Base-by-base conservation (phyloP, 1,284 basidiomycete species). In the Tranzscheliella williamsii region DNA sequence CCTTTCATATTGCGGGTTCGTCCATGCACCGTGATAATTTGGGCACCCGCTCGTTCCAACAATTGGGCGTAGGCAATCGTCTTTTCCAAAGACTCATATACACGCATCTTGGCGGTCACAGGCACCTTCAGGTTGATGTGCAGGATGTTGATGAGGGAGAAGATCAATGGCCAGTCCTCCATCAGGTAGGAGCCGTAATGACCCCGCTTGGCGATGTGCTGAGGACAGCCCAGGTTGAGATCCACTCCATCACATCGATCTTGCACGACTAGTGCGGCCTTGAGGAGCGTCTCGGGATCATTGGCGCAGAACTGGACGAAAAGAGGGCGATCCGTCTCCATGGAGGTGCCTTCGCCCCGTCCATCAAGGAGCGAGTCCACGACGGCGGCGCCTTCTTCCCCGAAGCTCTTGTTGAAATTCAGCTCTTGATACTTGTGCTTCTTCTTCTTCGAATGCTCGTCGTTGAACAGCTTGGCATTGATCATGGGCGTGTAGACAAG, bases 401-500 rank as follows among this genome's bases (percentile, higher is more conserved):
- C 49, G 13, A 40, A 36, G 9, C 51, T 41, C 29, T 54, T 42
- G 46, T 70, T 67, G 36, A 74, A 74, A 30, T 55, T 54, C 24
- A 50, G 48, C 21, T 62, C 56, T 23, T 58, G 42, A 22, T 63
- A 60, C 17, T 61, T 55, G 37, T 40, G 42, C 38, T 58, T 66
- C 26, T 41, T 64, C 53, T 61, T 70, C 29, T 48, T 65, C 50
- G 24, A 42, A 26, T 20, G 31, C 32, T 52, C 60, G 42, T 54
- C 61, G 37, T 82, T 80, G 65, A 89, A 96, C 76, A 91, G 85
- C 83, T 89, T 90, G 41, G 92, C 89, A 69, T 95, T 91, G 74
- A 98, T 96, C 94, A 98, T 98, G 5, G 94, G 94, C 1, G 92
- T 92, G 76, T 96, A 98, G 9, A 86, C 84, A 5, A 97, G 83